Evolutionary conservation across 2,329 filamentous ascomycete species (phyloP), one percentile per base, ranked within the genome.

Genomic region (Aspergillus carbonarius): DNA sequence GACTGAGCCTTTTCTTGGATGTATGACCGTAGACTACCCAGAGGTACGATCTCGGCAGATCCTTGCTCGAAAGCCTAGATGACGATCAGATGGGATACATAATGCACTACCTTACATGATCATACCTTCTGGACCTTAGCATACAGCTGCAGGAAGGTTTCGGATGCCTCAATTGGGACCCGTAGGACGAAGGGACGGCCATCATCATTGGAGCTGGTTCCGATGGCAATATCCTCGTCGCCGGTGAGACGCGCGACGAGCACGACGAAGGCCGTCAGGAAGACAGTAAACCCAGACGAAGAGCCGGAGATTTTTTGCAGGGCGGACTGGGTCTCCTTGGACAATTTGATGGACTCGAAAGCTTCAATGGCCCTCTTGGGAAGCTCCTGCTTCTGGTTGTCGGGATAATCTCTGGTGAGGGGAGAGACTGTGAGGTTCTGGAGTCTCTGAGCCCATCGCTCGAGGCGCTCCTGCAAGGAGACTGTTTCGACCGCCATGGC

Each of bases 141-240:
- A 59, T 76, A 68, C 10, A 81, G 69, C 60, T 75, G 68, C 8
- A 68, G 60, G 54, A 81, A 81, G 2, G 71, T 70, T 59, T 79
- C 77, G 23, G 72, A 71, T 2, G 72, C 60, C 18, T 74, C 70
- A 62, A 80, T 72, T 37, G 76, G 73, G 12, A 78, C 69, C 51
- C 78, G 72, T 15, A 81, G 64, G 57, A 81, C 77, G 59, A 80
- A 80, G 44, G 77, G 74, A 46, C 76, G 75, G 30, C 76, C 78
- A 63, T 79, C 76, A 44, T 76, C 74, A 9, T 68, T 72, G 12
- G 71, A 69, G 58, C 75, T 80, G 46, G 78, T 79, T 35, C 76
- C 79, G 55, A 81, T 69, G 34, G 77, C 76, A 60, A 81, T 80
- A 63, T 81, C 79, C 61, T 81, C 79, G 59, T 81, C 79, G 17